Evolutionary conservation across 805 yeast genomes (phyloP).

Genomic region (Schizosaccharomyces octosporus): DNA sequence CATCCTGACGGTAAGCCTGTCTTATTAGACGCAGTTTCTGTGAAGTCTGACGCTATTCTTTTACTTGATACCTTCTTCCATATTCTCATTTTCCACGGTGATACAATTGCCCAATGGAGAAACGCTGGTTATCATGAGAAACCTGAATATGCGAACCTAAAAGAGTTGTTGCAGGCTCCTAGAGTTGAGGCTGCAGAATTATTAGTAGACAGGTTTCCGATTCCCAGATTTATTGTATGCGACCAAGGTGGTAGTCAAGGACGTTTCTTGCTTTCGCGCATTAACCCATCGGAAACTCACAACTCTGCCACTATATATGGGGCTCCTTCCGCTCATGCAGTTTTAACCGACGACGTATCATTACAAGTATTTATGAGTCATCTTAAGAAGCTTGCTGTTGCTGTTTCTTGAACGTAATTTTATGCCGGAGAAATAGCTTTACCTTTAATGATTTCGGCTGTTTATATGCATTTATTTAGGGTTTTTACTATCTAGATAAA

Average conservation of each 20-base stretch:
- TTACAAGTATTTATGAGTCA: constrained; percentile 88
- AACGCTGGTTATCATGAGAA: constrained; percentile 81
- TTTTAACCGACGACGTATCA: constrained; percentile 87
- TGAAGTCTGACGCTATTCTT: constrained; percentile 66
- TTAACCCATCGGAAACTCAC: constrained; percentile 74
- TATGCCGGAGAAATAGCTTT: too few species aligned
- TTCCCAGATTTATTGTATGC: constrained; percentile 90
- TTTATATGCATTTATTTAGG: too few species aligned
- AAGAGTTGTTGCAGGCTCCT: constrained; percentile 66
- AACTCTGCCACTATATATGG: constrained; percentile 23
- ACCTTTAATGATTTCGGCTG: too few species aligned
- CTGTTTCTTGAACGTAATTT: neutral
- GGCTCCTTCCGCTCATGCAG: constrained; percentile 44
- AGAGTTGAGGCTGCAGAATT: constrained; percentile 78
- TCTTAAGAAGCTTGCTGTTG: constrained; percentile 74
- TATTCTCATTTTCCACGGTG: constrained; percentile 85
- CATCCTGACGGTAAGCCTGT: constrained; percentile 67
- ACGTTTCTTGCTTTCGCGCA: constrained; percentile 77
- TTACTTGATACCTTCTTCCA: constrained; percentile 90
- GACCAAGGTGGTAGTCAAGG: constrained; percentile 98
- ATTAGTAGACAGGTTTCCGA: constrained; percentile 80
- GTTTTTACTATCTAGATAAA: too few species aligned
- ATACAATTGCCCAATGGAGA: constrained; percentile 87
- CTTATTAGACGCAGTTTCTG: constrained; percentile 72
- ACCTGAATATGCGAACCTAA: constrained; percentile 72